Percentiles rank a stretch among this genome's conserved stretches.
Conservation (phyloP, 805 yeast species). For the Saturnispora besseyi region DNA sequence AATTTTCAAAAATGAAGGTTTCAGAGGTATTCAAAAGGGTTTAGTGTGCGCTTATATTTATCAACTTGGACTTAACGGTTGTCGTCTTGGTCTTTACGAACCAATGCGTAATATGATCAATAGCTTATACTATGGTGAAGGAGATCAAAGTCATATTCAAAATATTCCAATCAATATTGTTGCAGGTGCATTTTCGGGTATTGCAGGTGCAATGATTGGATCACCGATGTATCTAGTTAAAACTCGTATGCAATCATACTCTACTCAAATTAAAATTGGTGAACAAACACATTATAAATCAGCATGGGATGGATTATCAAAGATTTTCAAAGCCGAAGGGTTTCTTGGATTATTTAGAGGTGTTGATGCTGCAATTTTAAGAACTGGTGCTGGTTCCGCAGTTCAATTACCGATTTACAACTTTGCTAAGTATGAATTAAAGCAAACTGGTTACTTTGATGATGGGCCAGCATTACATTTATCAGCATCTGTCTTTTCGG, state of each 20-base stretch:
- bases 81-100: constrained; percentile 90
- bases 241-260: constrained; percentile 94
- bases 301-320: constrained; percentile 55
- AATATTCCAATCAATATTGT: constrained; percentile 52
- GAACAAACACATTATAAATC: constrained; percentile 84
- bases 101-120: constrained; percentile 65
- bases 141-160: constrained; percentile 42
- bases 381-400: constrained; percentile 94
- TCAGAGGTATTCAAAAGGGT: constrained; percentile 85
- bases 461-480: constrained; percentile 69
- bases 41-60: constrained; percentile 81
- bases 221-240: constrained; percentile 89
- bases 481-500: constrained; percentile 66
- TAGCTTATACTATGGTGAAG: constrained; percentile 40
- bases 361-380: constrained; percentile 84
- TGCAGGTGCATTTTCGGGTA: constrained; percentile 79
- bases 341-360: constrained; percentile 77
- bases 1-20: constrained; percentile 73
- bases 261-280: constrained; percentile 59
- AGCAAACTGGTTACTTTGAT: constrained; percentile 40
- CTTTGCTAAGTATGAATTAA: constrained; percentile 56
- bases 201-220: constrained; percentile 81
- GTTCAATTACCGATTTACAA: constrained; percentile 91
- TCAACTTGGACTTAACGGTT: constrained; percentile 87
- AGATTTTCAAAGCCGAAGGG: constrained; percentile 63